phyloP scores from a whole-genome alignment of 345 rosid species.

The Citrus medica region DNA sequence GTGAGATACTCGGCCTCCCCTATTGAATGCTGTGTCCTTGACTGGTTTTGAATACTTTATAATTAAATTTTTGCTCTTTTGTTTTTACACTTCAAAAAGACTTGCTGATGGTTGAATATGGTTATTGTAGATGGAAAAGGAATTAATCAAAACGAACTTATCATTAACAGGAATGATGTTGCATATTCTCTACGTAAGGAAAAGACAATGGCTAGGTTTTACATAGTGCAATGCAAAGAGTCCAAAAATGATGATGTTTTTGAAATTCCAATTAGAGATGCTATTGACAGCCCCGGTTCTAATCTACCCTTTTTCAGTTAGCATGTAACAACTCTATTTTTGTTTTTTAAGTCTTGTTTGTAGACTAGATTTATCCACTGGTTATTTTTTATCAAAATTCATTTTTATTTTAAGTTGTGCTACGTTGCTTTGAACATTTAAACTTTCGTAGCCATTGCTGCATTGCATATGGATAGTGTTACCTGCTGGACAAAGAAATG shows the following conservation, averaged over 20 bases:
- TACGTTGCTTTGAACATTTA: background rate
- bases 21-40: no score
- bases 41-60: background rate
- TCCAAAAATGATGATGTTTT: slow-evolving; percentile 14
- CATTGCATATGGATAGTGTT: background rate
- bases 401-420: background rate
- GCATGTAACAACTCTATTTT: background rate
- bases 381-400: background rate
- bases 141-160: slow-evolving; percentile 33
- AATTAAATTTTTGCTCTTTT: background rate
- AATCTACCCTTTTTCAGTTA: background rate
- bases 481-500: background rate
- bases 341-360: background rate
- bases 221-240: slow-evolving; percentile 46
- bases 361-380: background rate
- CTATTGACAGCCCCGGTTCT: slow-evolving; percentile 39
- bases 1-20: background rate
- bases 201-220: slow-evolving; percentile 44
- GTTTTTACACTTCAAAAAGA: background rate
- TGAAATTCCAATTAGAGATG: slow-evolving; percentile 35
- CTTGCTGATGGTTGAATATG: slow-evolving; percentile 13
- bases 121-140: slow-evolving; percentile 33
- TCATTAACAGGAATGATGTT: slow-evolving; percentile 45
- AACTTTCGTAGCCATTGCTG: background rate
- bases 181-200: slow-evolving; percentile 47